Evolutionary conservation across 108 stramenopile species (phyloP).

Genomic region (Bacterosira constricta): DNA sequence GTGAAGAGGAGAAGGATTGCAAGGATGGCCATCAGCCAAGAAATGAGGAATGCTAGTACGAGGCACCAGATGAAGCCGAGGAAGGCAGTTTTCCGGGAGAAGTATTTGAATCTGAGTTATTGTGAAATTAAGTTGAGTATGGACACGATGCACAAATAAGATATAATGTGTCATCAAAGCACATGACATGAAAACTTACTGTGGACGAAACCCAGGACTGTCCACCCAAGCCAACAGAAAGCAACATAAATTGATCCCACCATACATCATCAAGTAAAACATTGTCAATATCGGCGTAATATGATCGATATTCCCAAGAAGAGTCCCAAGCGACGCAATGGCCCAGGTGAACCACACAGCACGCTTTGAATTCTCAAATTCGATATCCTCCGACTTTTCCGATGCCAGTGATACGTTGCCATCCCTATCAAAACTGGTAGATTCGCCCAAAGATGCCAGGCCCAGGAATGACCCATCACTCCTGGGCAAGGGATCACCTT

Average conservation of each 20-base stretch:
- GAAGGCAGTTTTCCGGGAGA: conserved; percentile 30
- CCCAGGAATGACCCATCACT: neutral
- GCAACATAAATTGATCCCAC: conserved; percentile 76
- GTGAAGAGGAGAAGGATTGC: neutral
- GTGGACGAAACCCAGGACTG: conserved; percentile 77
- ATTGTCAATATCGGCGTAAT: conserved; percentile 80
- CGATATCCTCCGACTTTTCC: conserved; percentile 33
- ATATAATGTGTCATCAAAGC: neutral
- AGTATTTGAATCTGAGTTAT: conserved; percentile 21
- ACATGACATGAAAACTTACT: conserved; percentile 12
- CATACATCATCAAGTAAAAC: conserved; percentile 81
- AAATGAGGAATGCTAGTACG: conserved; percentile 41
- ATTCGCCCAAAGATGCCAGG: neutral
- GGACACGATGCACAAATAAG: neutral
- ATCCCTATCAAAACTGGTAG: neutral
- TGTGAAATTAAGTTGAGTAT: neutral
- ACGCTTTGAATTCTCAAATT: conserved; percentile 21
- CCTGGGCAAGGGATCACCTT: neutral
- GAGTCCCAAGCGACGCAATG: conserved; percentile 42
- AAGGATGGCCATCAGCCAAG: conserved; percentile 14
- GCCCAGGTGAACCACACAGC: conserved; percentile 58
- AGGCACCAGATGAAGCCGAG: conserved; percentile 69
- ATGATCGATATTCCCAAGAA: conserved; percentile 75
- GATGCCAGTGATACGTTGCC: neutral
- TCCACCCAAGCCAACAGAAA: conserved; percentile 62